These are phyloP conservation scores for Curvularia sp. DNA, from an alignment of 2,329 filamentous ascomycete species.

Conservation along the genomic window DNA sequence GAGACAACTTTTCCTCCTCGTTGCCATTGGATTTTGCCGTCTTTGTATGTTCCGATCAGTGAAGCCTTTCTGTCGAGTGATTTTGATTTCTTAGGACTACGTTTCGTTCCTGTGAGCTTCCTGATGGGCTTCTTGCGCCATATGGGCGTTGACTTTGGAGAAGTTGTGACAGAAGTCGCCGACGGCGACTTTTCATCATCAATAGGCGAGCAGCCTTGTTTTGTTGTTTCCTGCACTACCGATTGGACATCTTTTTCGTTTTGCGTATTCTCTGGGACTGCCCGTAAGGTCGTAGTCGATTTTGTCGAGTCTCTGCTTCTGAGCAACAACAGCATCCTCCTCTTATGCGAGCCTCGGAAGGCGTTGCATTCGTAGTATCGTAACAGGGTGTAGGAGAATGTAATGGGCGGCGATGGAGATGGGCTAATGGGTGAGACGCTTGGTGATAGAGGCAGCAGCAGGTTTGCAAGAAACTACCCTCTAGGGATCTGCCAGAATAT, in stretches of 20 bases:
- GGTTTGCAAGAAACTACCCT: conserved; percentile 20
- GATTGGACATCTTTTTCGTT: conserved; percentile 36
- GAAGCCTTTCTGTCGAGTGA: conserved; percentile 19
- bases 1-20: conserved; percentile 19
- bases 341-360: conserved; percentile 11
- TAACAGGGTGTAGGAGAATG: conserved; percentile 7
- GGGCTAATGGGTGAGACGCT: not conserved
- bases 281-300: conserved; percentile 44
- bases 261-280: conserved; percentile 42
- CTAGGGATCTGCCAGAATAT: conserved; percentile 16
- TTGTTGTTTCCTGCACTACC: conserved; percentile 51
- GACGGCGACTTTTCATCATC: conserved; percentile 39
- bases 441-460: conserved; percentile 8
- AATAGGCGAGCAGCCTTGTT: conserved; percentile 17
- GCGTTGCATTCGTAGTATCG: not conserved
- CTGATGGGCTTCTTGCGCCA: conserved; percentile 23
- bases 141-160: conserved; percentile 24
- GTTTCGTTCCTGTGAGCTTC: conserved; percentile 19
- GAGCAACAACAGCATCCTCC: conserved; percentile 29
- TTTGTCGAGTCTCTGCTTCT: conserved; percentile 32
- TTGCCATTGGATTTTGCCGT: conserved; percentile 55
- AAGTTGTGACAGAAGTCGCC: conserved; percentile 22
- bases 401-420: conserved; percentile 12
- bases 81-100: conserved; percentile 11
- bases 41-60: conserved; percentile 55